Base-by-base conservation (phyloP, 2,329 filamentous ascomycete genomes). In the Exophiala aquamarina region DNA sequence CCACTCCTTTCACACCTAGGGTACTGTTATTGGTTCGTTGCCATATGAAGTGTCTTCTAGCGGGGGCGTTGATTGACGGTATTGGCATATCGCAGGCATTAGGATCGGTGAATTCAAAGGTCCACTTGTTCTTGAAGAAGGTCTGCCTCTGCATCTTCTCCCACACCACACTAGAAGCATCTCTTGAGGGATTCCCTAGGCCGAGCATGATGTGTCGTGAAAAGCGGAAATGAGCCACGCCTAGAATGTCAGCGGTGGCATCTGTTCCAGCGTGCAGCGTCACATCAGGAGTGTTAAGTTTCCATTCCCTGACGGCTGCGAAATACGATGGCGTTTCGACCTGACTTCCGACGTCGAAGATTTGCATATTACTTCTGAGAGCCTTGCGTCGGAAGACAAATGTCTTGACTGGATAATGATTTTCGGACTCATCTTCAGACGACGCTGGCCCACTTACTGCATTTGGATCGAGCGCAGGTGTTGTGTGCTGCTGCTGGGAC, bases 241-340 rank as follows among this genome's bases (percentile, higher is more conserved):
- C 44, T 3, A 47, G 23, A 10, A 47, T 18, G 15, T 21, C 35
- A 10, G 35, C 29, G 15, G 26, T 19, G 8, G 8, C 14, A 19
- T 47, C 44, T 10, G 14, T 17, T n/a, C 23, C 43, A 13, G 28
- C 18, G 19, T 47, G 35, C 3, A 47, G 44, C 11, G 37, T 47
- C 26, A 47, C 29, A 15, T 41, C 44, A 1, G 44, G 44, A 9
- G 31, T 17, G 21, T 41, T 47, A 10, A 17, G 14, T 28, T 26
- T 47, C 20, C 35, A 28, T 18, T 9, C 28, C 7, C 26, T 14
- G 6, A 28, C 29, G 11, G 17, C 15, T 14, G 44, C 44, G 11
- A 32, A 47, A 36, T 47, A 47, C n/a, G 32, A 19, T 26, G n/a
- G 13, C 5, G 9, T 26, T 11, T 41, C 36, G 18, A 13, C n/a